phyloP scores from a whole-genome alignment of 495 filamentous ascomycete genomes.

The Trichoderma erinaceum region DNA sequence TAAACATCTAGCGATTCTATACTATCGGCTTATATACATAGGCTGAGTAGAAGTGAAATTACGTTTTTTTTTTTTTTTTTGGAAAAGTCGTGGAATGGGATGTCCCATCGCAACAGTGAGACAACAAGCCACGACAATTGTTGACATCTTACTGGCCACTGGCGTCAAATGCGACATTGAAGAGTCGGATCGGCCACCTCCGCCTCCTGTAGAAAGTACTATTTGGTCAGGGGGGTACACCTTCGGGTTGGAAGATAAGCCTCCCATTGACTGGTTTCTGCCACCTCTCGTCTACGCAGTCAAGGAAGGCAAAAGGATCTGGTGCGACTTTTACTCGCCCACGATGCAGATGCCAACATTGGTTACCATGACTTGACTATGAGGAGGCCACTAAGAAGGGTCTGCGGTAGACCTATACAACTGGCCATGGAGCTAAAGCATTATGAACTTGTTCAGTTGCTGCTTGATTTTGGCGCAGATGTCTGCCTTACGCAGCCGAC shows the following conservation, averaged over 20 bases:
- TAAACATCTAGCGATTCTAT: too few relatives aligned
- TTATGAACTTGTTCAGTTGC: not conserved
- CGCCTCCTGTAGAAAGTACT: not conserved
- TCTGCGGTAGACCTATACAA: not conserved
- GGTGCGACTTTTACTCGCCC: not conserved
- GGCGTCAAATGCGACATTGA: not conserved
- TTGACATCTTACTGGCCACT: not conserved
- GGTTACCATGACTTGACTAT: not conserved
- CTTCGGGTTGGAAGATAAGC: too few relatives aligned
- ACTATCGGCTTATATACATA: too few relatives aligned
- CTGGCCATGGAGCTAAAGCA: not conserved
- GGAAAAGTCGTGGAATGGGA: too few relatives aligned
- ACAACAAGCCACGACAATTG: too few relatives aligned
- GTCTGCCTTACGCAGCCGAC: not conserved
- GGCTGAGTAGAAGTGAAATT: too few relatives aligned
- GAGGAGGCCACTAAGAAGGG: not conserved
- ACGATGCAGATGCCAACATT: not conserved
- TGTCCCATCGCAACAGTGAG: too few relatives aligned
- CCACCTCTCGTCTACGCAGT: not conserved
- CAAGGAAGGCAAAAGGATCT: not conserved
- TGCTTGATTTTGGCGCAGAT: not conserved
- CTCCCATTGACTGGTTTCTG: not conserved
- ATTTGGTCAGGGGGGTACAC: too few relatives aligned
- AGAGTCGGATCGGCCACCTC: not conserved
- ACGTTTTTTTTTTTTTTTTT: too few relatives aligned